Evolutionary conservation across 176 grass and related monocot genomes (phyloP), one percentile per base, ranked within the genome.

Genomic region (Phyllostachys edulis): DNA sequence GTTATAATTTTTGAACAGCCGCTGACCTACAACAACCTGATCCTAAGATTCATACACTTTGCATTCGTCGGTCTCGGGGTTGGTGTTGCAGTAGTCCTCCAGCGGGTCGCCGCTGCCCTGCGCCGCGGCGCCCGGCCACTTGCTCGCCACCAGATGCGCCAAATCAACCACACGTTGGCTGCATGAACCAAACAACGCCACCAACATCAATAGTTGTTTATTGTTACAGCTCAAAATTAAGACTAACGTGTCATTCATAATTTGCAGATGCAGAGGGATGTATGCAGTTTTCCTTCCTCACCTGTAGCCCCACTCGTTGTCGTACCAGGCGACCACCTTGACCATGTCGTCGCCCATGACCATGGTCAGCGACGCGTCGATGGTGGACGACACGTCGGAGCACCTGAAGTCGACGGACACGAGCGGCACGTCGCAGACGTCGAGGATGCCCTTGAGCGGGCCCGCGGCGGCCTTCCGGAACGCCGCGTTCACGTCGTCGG

Each of bases 301-400:
- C 96, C 96, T 98, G 89, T 99, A 99, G 0, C 91, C 96, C 96
- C 96, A 99, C 78, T 99, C 96, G 71, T 99, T 99, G 91, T 99
- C 96, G 80, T 99, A 99, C 96, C 96, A 99, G 17, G 93, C 96
- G 41, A 99, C 93, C 80, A 99, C 96, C 89, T 99, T 99, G 56
- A 99, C 93, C 96, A 99, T 99, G 85, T 99, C 96, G 52, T 96
- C 91, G 20, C 96, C 96, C 96, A 99, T 99, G 61, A 99, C 96
- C 96, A 99, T 99, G 59, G 89, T 96, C 72, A 99, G 88, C 14
- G 96, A 99, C 0, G 93, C 82, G 82, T 99, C 96, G 40, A 99
- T 94, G 64, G 93, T 89, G 81, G 86, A 90, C 37, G 96, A 99
- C 5, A 96, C 96, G 41, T 99, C 91, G 26, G 87, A 87, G 93